These are phyloP conservation scores for Rhynchospora breviuscula DNA, from an alignment of 176 grass and related monocot species.

Conservation along the genomic window DNA sequence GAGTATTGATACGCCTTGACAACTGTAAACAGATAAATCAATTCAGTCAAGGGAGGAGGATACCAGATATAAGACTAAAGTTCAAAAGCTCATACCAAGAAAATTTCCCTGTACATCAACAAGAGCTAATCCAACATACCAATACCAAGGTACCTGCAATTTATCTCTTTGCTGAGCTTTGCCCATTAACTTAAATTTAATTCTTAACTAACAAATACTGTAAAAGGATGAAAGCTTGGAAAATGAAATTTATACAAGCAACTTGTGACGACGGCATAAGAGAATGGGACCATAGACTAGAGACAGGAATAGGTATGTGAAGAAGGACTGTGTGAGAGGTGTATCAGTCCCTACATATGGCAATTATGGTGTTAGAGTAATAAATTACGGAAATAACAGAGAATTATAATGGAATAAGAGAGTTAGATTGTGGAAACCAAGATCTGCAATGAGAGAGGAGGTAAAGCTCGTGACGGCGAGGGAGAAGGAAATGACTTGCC, in stretches of 20 bases:
- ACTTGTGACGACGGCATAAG: constrained; percentile 37
- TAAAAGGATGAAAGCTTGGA: neutral
- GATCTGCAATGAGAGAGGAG: constrained; percentile 55
- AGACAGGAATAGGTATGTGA: constrained; percentile 53
- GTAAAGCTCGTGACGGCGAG: constrained; percentile 58
- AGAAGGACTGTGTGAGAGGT: constrained; percentile 77
- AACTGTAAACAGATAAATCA: constrained; percentile 31
- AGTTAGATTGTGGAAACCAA: constrained; percentile 32
- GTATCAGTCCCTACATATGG: constrained; percentile 48
- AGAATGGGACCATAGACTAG: constrained; percentile 57
- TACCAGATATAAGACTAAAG: neutral
- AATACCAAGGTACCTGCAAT: constrained; percentile 87
- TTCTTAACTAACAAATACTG: neutral
- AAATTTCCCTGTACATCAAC: constrained; percentile 75
- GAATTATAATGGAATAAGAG: neutral
- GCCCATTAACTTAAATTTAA: neutral
- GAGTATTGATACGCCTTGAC: constrained; percentile 87
- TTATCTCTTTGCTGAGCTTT: neutral
- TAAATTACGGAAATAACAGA: neutral
- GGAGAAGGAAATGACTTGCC: constrained; percentile 71
- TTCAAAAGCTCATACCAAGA: constrained; percentile 42
- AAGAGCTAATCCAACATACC: constrained; percentile 65
- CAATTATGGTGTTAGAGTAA: neutral
- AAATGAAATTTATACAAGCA: constrained; percentile 30
- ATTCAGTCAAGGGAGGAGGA: neutral